These are phyloP conservation scores for Scopulariopsis brevicaulis DNA, from an alignment of 2,329 filamentous ascomycete genomes.

Conservation along the genomic window DNA sequence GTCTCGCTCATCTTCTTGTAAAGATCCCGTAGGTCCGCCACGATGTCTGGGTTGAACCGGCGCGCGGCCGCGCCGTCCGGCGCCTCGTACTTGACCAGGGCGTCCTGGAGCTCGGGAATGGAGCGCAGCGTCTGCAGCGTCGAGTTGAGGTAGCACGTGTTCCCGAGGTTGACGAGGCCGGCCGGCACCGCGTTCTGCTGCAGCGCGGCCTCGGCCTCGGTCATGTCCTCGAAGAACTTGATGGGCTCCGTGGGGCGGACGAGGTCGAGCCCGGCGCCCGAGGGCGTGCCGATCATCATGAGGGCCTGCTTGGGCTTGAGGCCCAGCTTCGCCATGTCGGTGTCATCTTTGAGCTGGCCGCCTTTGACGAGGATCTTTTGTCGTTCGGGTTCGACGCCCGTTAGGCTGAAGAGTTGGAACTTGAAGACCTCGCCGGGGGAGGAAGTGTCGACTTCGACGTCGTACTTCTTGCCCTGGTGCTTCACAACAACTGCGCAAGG, in stretches of 20 bases:
- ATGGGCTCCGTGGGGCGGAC: conserved; percentile 68
- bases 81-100: conserved; percentile 49
- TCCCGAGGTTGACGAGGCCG: conserved; percentile 84
- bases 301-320: conserved; percentile 79
- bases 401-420: conserved; percentile 88
- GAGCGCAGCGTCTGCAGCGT: conserved; percentile 83
- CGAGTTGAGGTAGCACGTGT: conserved; percentile 97
- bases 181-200: conserved; percentile 77
- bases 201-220: conserved; percentile 78
- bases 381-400: conserved; percentile 87
- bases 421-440: conserved; percentile 90
- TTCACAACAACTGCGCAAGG: conserved; percentile 66
- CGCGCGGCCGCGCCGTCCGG: conserved; percentile 41
- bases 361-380: conserved; percentile 96
- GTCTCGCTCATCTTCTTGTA: conserved; percentile 87
- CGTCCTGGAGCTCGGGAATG: conserved; percentile 82
- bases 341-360: conserved; percentile 90
- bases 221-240: conserved; percentile 96
- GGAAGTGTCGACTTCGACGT: conserved; percentile 79
- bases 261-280: conserved; percentile 47
- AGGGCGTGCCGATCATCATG: conserved; percentile 94
- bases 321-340: conserved; percentile 69
- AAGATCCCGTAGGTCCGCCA: conserved; percentile 58
- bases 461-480: conserved; percentile 89
- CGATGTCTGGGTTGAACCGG: conserved; percentile 8